Base-by-base conservation (phyloP, 805 yeast genomes). In the Barnettozyma wickerhamii region DNA sequence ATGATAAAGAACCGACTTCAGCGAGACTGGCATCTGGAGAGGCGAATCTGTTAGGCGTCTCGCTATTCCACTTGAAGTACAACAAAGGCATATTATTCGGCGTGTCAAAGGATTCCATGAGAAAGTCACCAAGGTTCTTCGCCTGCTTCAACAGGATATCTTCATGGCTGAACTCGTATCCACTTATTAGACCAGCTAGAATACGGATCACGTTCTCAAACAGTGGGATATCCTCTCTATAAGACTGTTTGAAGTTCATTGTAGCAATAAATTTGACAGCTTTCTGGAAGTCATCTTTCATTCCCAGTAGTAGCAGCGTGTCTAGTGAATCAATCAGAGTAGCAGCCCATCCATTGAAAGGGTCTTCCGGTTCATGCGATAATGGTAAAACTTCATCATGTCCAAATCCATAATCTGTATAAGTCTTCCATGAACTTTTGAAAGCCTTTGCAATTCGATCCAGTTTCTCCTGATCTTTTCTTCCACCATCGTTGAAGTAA, bases 91-190 rank as follows among this genome's bases (percentile, higher is more conserved):
- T 63, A 33, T 72, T 62, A 47, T 76, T 75, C 13, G 81, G 81
- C 0, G 83, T 76, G 47, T 78, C 83, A 49, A 75, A 78, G 0
- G 81, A 71, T 18, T 75, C 72, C 49, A 77, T 49, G 26, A 76
- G 54, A 39, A 75, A 61, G 36, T 72, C 71, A 1, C 71, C 81
- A 13, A 77, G 51, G 20, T 71, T 69, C 19, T 58, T 58, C 1
- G 79, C 75, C 45, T 68, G 64, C 1, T 47, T 48, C 7, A 72
- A 52, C 13, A 68, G 57, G 1, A 66, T 42, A 28, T 55, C 42
- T 2, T 63, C 63, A 1, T 52, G 38, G 0, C 78, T 67, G 26
- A 78, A 51, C 33, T 78, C 81, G 46, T 72, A 76, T 0, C 75
- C 78, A 2, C 77, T 60, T 9, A 77, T 40, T 7, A 77, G 54